Conservation (phyloP, 306 rosid species). For the Lathyrus tuberosus region DNA sequence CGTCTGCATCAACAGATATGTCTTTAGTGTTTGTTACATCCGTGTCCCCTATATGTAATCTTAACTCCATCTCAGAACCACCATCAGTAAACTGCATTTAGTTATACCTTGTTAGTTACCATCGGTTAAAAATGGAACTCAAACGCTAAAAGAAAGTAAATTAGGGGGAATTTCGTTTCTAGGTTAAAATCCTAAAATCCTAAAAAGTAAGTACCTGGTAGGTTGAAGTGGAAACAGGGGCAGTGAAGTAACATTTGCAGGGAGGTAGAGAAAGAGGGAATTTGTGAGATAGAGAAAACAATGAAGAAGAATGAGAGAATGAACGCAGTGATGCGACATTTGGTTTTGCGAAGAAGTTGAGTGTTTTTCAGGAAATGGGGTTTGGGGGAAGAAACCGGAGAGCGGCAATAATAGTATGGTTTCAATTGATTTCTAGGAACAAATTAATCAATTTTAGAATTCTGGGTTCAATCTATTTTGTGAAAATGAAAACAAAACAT, state of each 20-base stretch:
- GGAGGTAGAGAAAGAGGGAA: constrained; percentile 31
- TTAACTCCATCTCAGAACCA: no score
- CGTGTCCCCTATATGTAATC: no score
- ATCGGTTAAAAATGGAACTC: no score
- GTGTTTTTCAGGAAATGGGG: constrained; percentile 4
- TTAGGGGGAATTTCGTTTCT: no score
- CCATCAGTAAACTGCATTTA: no score
- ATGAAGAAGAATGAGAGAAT: constrained; percentile 13
- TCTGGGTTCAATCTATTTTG: no score
- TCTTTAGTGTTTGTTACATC: no score
- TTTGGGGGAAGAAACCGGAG: constrained; percentile 43
- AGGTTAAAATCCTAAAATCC: background rate
- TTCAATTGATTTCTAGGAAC: no score
- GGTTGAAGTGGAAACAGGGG: constrained; percentile 54
- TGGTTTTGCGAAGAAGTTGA: constrained; percentile 40
- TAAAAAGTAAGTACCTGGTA: constrained; percentile 67
- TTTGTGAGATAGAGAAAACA: constrained; percentile 9
- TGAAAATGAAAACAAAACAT: no score
- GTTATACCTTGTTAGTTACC: no score
- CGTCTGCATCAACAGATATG: no score
- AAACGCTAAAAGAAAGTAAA: constrained; percentile 1
- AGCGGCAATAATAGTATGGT: background rate
- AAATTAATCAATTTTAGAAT: no score
- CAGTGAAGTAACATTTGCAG: constrained; percentile 59
- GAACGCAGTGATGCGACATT: constrained; percentile 16